phyloP scores from a whole-genome alignment of 805 yeast genomes.

The Saturnispora dispora region DNA sequence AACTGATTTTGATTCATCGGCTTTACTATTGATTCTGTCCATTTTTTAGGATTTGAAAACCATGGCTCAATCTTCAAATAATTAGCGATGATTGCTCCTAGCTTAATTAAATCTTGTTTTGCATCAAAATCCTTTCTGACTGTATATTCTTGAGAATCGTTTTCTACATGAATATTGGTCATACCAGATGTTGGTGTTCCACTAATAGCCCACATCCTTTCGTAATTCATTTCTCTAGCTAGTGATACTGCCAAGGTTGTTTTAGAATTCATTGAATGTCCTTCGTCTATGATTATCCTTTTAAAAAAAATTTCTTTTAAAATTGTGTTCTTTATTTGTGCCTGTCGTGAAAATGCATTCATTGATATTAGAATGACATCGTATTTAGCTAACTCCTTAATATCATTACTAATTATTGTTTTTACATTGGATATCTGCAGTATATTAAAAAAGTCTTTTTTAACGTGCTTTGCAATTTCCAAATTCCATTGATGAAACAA shows the following conservation, averaged over 20 bases:
- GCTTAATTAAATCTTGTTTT: slow-evolving; percentile 41
- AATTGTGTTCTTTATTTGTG: slow-evolving; percentile 27
- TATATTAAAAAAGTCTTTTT: slow-evolving; percentile 30
- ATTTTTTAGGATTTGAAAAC: slow-evolving; percentile 35
- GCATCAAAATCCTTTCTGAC: slow-evolving; percentile 44
- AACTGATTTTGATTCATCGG: slow-evolving; percentile 36
- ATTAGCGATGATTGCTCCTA: slow-evolving; percentile 44
- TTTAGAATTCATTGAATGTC: slow-evolving; percentile 53
- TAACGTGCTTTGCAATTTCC: slow-evolving; percentile 50
- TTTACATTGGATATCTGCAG: slow-evolving; percentile 21
- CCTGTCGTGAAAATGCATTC: slow-evolving; percentile 36
- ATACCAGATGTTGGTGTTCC: slow-evolving; percentile 73
- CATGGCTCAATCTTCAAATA: slow-evolving; percentile 56
- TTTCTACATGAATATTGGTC: slow-evolving; percentile 43
- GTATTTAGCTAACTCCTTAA: slow-evolving; percentile 31
- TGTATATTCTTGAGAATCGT: slow-evolving; percentile 31
- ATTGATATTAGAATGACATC: slow-evolving; percentile 47
- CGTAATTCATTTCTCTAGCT: slow-evolving; percentile 42
- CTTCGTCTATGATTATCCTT: slow-evolving; percentile 65
- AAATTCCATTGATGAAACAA: slow-evolving; percentile 55
- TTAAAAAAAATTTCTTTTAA: slow-evolving; percentile 51
- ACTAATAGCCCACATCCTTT: slow-evolving; percentile 64
- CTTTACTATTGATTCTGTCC: slow-evolving; percentile 38
- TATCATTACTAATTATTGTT: slow-evolving; percentile 19
- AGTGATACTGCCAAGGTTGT: slow-evolving; percentile 40